phyloP scores from a whole-genome alignment of 345 rosid genomes.

The Orychophragmus violaceus region DNA sequence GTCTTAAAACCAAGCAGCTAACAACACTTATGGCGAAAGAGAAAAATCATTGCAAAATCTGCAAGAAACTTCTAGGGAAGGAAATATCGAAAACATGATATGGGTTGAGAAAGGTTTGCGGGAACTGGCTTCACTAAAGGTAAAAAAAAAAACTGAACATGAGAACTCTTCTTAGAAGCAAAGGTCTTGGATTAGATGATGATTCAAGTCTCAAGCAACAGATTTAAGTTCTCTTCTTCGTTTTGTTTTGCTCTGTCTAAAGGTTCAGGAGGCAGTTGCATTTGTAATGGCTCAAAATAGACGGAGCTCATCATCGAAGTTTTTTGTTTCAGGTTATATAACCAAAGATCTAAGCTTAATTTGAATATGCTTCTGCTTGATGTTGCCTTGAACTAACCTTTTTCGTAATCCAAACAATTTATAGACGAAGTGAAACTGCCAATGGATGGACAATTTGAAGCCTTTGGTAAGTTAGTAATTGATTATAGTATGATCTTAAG shows the following conservation, averaged over 20 bases:
- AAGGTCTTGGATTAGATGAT: background rate
- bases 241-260: conserved; percentile 4
- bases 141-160: conserved; percentile 19
- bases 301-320: conserved; percentile 35
- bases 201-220: background rate
- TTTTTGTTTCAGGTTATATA: conserved; percentile 36
- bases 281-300: conserved; percentile 71
- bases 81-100: conserved; percentile 75
- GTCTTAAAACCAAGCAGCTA: conserved; percentile 38
- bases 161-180: background rate
- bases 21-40: conserved; percentile 40
- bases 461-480: conserved; percentile 49
- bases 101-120: conserved; percentile 80
- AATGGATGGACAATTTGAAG: conserved; percentile 61
- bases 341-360: background rate
- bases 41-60: conserved; percentile 35
- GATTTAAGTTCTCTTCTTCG: background rate
- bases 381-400: background rate
- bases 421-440: conserved; percentile 64
- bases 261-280: conserved; percentile 62
- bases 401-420: background rate
- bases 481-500: background rate
- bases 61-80: conserved; percentile 50
- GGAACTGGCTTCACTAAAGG: conserved; percentile 81
- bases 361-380: background rate